These are phyloP conservation scores for Limnomonas spitsbergensis DNA, from an alignment of 139 green algal genomes.

Conservation along the genomic window DNA sequence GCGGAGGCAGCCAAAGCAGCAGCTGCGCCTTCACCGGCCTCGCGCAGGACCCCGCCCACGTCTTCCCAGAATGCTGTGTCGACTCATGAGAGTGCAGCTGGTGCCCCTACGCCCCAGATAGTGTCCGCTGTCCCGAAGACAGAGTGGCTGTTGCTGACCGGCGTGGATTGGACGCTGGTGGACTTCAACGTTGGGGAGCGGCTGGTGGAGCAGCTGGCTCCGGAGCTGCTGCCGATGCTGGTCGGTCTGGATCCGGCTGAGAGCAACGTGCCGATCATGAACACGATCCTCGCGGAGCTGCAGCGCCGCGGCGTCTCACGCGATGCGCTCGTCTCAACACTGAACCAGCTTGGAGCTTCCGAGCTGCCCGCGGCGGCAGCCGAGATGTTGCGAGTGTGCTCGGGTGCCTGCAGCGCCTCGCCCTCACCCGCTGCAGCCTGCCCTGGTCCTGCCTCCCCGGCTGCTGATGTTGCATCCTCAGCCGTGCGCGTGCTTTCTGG, in stretches of 20 bases:
- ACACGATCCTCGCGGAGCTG: slow-evolving; percentile 70
- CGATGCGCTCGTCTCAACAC: slow-evolving; percentile 55
- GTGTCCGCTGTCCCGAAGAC: background rate
- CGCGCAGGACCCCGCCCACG: too few species aligned
- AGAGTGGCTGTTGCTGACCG: slow-evolving; percentile 55
- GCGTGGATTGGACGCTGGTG: slow-evolving; percentile 82
- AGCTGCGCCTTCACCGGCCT: background rate
- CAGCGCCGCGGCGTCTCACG: slow-evolving; percentile 65
- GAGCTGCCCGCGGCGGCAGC: slow-evolving; percentile 53
- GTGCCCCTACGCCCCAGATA: background rate
- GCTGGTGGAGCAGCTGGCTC: slow-evolving; percentile 68
- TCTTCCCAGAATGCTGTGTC: too few species aligned
- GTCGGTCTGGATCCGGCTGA: slow-evolving; percentile 22
- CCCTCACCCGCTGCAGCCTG: too few species aligned
- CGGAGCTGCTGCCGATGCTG: slow-evolving; percentile 78
- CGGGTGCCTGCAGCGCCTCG: too few species aligned
- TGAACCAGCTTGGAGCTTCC: slow-evolving; percentile 55
- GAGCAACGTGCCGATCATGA: slow-evolving; percentile 72
- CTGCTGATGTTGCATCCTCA: background rate
- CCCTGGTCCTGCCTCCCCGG: too few species aligned
- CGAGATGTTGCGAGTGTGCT: slow-evolving; percentile 46
- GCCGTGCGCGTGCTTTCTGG: slow-evolving; percentile 26
- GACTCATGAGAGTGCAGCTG: background rate
- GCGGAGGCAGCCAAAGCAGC: too few species aligned
- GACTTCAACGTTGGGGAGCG: slow-evolving; percentile 66